Base-by-base conservation (phyloP, 345 rosid species). In the Brassica rapa region DNA sequence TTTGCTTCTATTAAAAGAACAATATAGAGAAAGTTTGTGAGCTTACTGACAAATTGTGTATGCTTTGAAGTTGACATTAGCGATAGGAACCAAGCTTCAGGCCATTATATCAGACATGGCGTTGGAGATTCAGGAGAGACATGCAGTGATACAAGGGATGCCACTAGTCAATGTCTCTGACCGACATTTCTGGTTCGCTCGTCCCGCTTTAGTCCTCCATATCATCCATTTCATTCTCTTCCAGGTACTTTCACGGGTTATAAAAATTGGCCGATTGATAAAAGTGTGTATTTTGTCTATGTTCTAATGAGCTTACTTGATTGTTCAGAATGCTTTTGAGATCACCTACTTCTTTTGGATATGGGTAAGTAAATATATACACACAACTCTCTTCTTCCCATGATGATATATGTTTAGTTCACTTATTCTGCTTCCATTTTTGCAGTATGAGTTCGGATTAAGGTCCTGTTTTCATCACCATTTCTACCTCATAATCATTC, bases 311-410 rank as follows among this genome's bases (percentile, higher is more conserved):
- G 16, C 75, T 80, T 23, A 35, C 49, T 59, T 71, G 68, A 30
- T 43, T 68, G 61, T 75, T 30, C 86, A 96, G 98, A 96, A 96
- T 77, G 99, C 99, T 6, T 93, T 96, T 65, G 99, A 96, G 85
- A 85, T 96, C 62, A 96, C 98, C 23, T 91, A 93, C 83, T 90
- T 93, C 90, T 84, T 96, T 60, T 93, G 98, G 99, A 88, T 87
- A 82, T 89, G 93, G 98, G 98, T 94, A 89, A 84, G 2, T 39
- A 57, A 51, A 32, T 14, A 32, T 25, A 24, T 1, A 49, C 53
- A 10, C 46, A 15, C 37, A 62, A 0, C 77, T 61, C 27, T 57
- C 53, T 69, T 70, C 56, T 19, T 70, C 59, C 6, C 15, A 66
- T 51, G 3, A 14, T 55, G 4, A 14, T 60, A 9, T 25, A 37